These are phyloP conservation scores for Aspergillus cristatus DNA, from an alignment of 495 filamentous ascomycete species.

Conservation along the genomic window DNA sequence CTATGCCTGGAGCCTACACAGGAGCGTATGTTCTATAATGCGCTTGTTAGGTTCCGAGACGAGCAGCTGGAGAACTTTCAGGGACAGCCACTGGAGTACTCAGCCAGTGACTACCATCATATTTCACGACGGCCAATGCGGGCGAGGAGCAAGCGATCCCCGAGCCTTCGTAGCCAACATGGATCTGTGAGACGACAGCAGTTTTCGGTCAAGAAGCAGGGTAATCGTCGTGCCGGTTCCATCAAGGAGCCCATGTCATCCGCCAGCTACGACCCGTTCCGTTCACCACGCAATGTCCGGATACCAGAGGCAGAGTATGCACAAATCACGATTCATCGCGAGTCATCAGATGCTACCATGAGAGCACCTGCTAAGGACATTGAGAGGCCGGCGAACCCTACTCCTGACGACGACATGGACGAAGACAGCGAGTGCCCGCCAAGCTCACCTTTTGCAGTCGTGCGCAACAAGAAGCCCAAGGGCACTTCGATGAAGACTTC, in stretches of 20 bases:
- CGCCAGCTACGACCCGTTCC: constrained; percentile 76
- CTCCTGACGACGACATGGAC: constrained; percentile 14
- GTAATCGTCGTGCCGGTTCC: constrained; percentile 32
- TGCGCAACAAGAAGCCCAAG: constrained; percentile 27
- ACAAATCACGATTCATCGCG: constrained; percentile 60
- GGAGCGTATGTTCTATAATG: constrained; percentile 83
- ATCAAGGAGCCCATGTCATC: constrained; percentile 38
- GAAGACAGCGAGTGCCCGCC: constrained; percentile 9
- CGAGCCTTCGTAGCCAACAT: constrained; percentile 17
- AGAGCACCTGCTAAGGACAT: constrained; percentile 4
- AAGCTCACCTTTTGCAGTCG: constrained; percentile 25
- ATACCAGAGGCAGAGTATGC: constrained; percentile 31
- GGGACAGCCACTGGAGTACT: constrained; percentile 60
- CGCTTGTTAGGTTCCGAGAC: constrained; percentile 70
- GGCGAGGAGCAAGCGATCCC: constrained; percentile 32
- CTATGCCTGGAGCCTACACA: constrained; percentile 66
- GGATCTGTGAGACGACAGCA: constrained; percentile 52
- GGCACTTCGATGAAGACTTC: constrained; percentile 31
- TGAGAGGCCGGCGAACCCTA: constrained; percentile 15
- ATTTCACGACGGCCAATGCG: constrained; percentile 45
- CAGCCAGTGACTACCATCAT: constrained; percentile 82
- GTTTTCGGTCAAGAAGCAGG: constrained; percentile 61
- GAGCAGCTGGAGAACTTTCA: constrained; percentile 77
- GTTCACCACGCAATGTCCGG: constrained; percentile 48
- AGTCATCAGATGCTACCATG: constrained; percentile 6